phyloP scores from a whole-genome alignment of 2,329 filamentous ascomycete species.

The Clarireedia sp. region DNA sequence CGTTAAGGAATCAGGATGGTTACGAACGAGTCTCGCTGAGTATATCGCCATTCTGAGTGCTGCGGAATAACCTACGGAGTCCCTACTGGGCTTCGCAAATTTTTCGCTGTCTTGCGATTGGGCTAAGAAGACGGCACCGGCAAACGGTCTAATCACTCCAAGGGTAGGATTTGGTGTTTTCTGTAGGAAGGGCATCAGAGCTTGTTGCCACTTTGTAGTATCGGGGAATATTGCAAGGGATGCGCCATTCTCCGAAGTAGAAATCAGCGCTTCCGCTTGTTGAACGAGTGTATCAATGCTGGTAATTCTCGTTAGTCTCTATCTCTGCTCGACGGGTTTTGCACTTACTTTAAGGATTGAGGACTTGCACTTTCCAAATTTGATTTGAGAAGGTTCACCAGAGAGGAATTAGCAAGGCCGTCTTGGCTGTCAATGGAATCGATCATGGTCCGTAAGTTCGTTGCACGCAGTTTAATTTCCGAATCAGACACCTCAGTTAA shows the following conservation, averaged over 20 bases:
- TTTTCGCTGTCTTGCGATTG: slow-evolving; percentile 24
- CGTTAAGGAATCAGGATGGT: slow-evolving; percentile 35
- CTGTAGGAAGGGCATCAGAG: slow-evolving; percentile 49
- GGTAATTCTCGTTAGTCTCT: slow-evolving; percentile 16
- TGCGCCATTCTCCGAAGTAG: slow-evolving; percentile 28
- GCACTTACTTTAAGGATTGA: slow-evolving; percentile 43
- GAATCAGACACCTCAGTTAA: slow-evolving; percentile 44
- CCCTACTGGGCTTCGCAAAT: slow-evolving; percentile 36
- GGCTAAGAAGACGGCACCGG: slow-evolving; percentile 61
- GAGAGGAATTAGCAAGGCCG: slow-evolving; percentile 29
- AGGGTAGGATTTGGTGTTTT: slow-evolving; percentile 52
- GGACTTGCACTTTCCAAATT: slow-evolving; percentile 44
- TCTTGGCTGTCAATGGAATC: slow-evolving; percentile 27
- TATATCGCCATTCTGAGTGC: slow-evolving; percentile 72
- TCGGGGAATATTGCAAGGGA: slow-evolving; percentile 52
- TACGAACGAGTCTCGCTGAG: slow-evolving; percentile 47
- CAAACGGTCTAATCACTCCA: slow-evolving; percentile 65
- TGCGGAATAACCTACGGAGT: slow-evolving; percentile 62
- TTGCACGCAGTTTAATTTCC: slow-evolving; percentile 17
- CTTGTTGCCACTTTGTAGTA: slow-evolving; percentile 54
- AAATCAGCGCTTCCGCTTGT: slow-evolving; percentile 37
- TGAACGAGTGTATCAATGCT: slow-evolving; percentile 47
- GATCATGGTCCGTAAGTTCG: slow-evolving; percentile 37
- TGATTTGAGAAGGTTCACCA: slow-evolving; percentile 45
- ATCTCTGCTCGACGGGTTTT: not conserved